Evolutionary conservation across 352 stramenopile species (phyloP), one percentile per base, ranked within the genome.

Genomic region (Saprolegnia parasitica): DNA sequence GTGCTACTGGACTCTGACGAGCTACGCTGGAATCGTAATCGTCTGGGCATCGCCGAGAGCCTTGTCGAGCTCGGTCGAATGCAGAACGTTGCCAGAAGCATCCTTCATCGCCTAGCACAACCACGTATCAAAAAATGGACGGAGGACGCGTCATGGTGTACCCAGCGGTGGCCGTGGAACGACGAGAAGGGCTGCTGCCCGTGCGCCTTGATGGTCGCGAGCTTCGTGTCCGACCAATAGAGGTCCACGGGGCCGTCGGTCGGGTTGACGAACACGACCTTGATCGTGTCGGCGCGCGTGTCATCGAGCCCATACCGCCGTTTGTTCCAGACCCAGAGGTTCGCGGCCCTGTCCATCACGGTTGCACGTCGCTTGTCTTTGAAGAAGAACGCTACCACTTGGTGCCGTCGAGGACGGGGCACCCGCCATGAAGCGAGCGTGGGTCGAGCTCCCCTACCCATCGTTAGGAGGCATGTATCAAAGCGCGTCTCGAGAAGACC

Each of bases 291-390:
- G 11, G 72, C 71, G 23, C 45, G 55, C 11, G 64, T 77, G 21
- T 45, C 56, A 49, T 79, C 79, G 40, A 91, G 65, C 4, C 83
- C 86, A 64, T 85, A 87, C 58, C 86, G 78, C 5, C 89, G 86
- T 68, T 89, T 91, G 80, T 98, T 98, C 95, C 96, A 98, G 65
- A 99, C 85, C 94, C 95, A 98, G 60, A 98, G 90, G 76, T 98
- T 98, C 16, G 95, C 95, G n/a, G 89, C 93, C 84, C 63, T 70
- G 39, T 49, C 8, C 6, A 35, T 11, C 56, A 18, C 18, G 47
- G 18, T 49, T 8, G 5, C 32, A 35, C n/a, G n/a, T n/a, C 18
- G 10, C 24, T 45, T 13, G 24, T 6, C 5, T n/a, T 55, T 9
- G 5, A 52, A 11, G 24, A 52, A 20, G 57, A 16, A 57, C 21